Evolutionary conservation across 768 basidiomycete species (phyloP).

Genomic region (Paxillus involutus): DNA sequence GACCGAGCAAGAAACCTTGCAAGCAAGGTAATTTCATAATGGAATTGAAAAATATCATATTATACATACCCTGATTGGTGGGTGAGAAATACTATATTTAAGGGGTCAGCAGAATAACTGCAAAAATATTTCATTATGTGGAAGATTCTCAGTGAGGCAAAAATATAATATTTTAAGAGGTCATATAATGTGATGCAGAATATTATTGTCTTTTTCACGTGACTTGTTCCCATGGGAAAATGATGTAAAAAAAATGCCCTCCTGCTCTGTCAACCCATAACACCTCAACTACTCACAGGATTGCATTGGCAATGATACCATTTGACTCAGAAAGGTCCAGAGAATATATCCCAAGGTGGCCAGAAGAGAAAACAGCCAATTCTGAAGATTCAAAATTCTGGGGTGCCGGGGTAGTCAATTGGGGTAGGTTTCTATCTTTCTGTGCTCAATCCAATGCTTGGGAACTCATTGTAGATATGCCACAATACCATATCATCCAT

Average conservation of each 20-base stretch:
- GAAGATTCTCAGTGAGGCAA: no score
- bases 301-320: background rate
- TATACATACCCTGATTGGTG: no score
- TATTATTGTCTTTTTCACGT: background rate
- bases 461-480: background rate
- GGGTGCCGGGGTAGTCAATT: background rate
- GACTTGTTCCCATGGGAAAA: background rate
- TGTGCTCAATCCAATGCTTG: background rate
- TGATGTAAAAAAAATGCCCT: background rate
- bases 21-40: no score
- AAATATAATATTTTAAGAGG: no score
- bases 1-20: no score
- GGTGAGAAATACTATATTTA: no score
- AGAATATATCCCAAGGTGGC: background rate
- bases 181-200: no score
- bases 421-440: background rate
- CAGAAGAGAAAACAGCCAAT: background rate
- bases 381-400: background rate
- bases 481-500: background rate
- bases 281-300: background rate
- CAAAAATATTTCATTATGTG: no score
- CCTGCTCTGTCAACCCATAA: background rate
- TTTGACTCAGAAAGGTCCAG: background rate
- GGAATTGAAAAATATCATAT: no score
- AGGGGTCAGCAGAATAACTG: no score